phyloP scores from a whole-genome alignment of 345 rosid species.

The Corchorus capsularis region DNA sequence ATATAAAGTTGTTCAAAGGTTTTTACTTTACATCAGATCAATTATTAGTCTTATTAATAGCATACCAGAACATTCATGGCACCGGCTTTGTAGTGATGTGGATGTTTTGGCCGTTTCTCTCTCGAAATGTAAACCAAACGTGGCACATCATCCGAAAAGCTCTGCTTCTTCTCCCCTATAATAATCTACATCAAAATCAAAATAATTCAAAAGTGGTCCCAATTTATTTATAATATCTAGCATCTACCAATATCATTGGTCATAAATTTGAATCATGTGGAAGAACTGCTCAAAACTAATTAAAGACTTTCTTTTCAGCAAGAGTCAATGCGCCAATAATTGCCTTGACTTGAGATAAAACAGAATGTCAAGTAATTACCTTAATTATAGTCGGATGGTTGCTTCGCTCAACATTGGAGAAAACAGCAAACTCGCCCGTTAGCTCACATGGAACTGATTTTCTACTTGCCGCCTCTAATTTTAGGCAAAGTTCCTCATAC shows the following conservation, averaged over 20 bases:
- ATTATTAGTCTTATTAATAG: conserved; percentile 3
- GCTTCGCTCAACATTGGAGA: conserved; percentile 33
- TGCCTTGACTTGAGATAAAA: not conserved
- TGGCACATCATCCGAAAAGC: conserved; percentile 41
- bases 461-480: conserved; percentile 40
- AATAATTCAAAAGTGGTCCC: not conserved
- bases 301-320: not conserved
- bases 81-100: conserved; percentile 71
- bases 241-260: no score
- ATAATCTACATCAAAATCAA: conserved; percentile 38
- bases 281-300: not conserved
- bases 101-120: conserved; percentile 55
- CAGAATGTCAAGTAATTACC: conserved; percentile 28
- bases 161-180: conserved; percentile 44
- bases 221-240: not conserved
- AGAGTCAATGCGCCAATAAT: no score
- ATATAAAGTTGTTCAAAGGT: not conserved
- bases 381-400: conserved; percentile 62
- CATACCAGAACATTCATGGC: conserved; percentile 75
- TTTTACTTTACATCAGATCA: not conserved
- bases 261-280: not conserved
- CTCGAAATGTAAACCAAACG: conserved; percentile 64
- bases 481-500: conserved; percentile 46
- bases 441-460: conserved; percentile 19
- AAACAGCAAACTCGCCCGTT: conserved; percentile 42